Evolutionary conservation across 495 filamentous ascomycete genomes (phyloP), one percentile per base, ranked within the genome.

Genomic region (Chaetomidium leptoderma): DNA sequence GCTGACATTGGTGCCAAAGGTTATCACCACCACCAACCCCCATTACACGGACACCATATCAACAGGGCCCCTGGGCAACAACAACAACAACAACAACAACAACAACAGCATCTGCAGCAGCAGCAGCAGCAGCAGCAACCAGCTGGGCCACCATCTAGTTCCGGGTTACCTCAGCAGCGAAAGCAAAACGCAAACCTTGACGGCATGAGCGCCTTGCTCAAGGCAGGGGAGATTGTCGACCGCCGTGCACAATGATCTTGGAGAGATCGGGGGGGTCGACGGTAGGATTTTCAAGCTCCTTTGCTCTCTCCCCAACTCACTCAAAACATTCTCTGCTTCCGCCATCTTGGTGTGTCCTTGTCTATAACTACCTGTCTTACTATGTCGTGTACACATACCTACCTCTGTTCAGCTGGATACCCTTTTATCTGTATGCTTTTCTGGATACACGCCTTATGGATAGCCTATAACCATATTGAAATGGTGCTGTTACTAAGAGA

Each of bases 181-280:
- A 67, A 66, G 23, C 58, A 24, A 7, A 59, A 58, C 16, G 17
- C 58, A 11, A 66, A 61, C 21, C 62, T 78, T n/a, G 76, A 79
- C 43, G 76, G 76, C 1, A 78, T 83, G 63, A 80, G 72, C 57
- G 80, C 80, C 16, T 63, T 83, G n/a, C 64, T 83, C 3, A 74
- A 66, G 46, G 80, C 80, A 4, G 78, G 79, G 39, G 79, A 83
- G 55, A 81, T 81, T 47, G 77, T 81, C 33, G 72, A 79, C 51
- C 73, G 74, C n/a, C 72, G 74, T 30, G 40, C 53, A 4, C 66
- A 62, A 27, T 66, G 23, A 54, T n/a, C n/a, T n/a, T n/a, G n/a
- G n/a, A n/a, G n/a, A n/a, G n/a, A n/a, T n/a, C n/a, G n/a, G n/a
- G n/a, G n/a, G n/a, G n/a, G n/a, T n/a, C n/a, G n/a, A n/a, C n/a